These are phyloP conservation scores for Aspergillus tubingensis DNA, from an alignment of 2,329 filamentous ascomycete species.

Conservation along the genomic window DNA sequence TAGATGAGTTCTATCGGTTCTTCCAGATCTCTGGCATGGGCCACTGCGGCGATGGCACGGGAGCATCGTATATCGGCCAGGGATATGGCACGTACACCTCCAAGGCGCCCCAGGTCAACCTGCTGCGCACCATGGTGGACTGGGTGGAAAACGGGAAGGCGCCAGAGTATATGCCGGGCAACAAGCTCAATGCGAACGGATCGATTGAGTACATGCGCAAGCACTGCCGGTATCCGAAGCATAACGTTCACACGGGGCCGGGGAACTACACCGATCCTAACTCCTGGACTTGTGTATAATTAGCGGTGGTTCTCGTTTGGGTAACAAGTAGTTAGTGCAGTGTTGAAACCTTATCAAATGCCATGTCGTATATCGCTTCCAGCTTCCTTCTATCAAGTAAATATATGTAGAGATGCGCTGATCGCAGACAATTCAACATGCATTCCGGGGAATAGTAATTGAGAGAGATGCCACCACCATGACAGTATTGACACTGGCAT, in stretches of 20 bases:
- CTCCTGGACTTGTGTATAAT: slow-evolving; percentile 36
- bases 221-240: slow-evolving; percentile 48
- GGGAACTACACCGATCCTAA: slow-evolving; percentile 37
- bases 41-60: slow-evolving; percentile 51
- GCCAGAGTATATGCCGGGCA: slow-evolving; percentile 44
- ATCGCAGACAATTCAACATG: no score
- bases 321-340: no score
- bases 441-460: no score
- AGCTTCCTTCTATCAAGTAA: no score
- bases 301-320: no score
- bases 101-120: slow-evolving; percentile 46
- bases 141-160: slow-evolving; percentile 52
- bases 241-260: slow-evolving; percentile 35
- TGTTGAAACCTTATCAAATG: no score
- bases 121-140: slow-evolving; percentile 51
- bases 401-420: no score
- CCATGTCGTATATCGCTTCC: no score
- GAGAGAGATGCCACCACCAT: no score
- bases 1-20: slow-evolving; percentile 50
- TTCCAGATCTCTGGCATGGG: slow-evolving; percentile 59
- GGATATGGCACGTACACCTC: slow-evolving; percentile 22
- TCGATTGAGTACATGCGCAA: slow-evolving; percentile 48
- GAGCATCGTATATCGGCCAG: slow-evolving; percentile 47
- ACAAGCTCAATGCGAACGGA: slow-evolving; percentile 45
- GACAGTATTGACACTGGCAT: no score